phyloP scores from a whole-genome alignment of 1,139 yeast genomes.

The Kodamaea plutei region DNA sequence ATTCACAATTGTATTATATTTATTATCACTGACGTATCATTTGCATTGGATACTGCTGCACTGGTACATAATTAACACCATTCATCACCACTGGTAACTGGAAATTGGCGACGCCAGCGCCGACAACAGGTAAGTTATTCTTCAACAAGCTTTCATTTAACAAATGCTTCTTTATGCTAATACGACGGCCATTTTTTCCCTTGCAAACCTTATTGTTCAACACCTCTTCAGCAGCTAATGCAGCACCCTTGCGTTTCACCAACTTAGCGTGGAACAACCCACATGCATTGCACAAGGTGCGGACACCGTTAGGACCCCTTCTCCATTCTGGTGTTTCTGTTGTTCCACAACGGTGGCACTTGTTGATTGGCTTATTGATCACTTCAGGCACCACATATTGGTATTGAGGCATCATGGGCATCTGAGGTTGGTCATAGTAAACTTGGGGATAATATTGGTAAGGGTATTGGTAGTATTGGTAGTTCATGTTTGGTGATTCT shows the following conservation, averaged over 20 bases:
- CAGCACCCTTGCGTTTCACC: constrained; percentile 63
- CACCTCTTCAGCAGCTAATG: constrained; percentile 52
- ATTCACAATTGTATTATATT: too few species aligned
- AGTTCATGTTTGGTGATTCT: constrained; percentile 11
- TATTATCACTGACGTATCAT: too few species aligned
- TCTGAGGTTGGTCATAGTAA: constrained; percentile 10
- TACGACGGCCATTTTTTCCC: constrained; percentile 45
- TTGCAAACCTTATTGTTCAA: constrained; percentile 44
- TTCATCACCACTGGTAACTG: constrained; percentile 17
- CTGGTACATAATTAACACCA: constrained; percentile 5
- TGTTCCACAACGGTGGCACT: constrained; percentile 71
- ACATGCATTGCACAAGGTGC: constrained; percentile 40
- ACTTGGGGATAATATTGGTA: constrained; percentile 3
- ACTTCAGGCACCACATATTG: constrained; percentile 32
- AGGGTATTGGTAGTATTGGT: constrained; percentile 11
- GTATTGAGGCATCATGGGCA: constrained; percentile 8
- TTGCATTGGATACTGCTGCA: constrained; percentile 5
- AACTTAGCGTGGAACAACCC: constrained; percentile 79
- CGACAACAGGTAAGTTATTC: constrained; percentile 4
- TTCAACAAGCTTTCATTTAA: constrained; percentile 15
- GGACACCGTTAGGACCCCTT: constrained; percentile 25
- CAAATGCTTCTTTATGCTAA: constrained; percentile 32
- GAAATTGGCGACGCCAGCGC: constrained; percentile 10
- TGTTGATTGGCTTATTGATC: constrained; percentile 34
- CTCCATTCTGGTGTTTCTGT: constrained; percentile 32